These are phyloP conservation scores for Amphirosellinia nigrospora DNA, from an alignment of 495 filamentous ascomycete species.

Conservation along the genomic window DNA sequence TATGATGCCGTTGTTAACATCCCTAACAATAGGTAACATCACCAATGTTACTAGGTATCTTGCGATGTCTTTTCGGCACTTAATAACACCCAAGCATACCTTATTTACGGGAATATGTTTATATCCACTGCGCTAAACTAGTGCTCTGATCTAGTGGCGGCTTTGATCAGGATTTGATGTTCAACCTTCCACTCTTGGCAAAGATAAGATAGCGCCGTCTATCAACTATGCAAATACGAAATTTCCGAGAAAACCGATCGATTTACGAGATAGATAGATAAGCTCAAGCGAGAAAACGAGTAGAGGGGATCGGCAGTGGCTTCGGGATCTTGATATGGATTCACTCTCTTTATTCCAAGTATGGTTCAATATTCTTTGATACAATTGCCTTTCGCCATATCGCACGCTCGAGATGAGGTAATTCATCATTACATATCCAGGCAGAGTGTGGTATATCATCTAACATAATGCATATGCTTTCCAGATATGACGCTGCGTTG, in stretches of 20 bases:
- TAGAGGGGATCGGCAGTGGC: not conserved
- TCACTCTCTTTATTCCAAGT: not conserved
- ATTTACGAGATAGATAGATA: not conserved
- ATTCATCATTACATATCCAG: constrained; percentile 13
- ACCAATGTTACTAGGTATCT: not conserved
- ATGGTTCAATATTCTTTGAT: not conserved
- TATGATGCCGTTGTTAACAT: too few species aligned
- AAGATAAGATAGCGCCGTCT: not conserved
- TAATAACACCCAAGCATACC: not conserved
- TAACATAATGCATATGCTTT: constrained; percentile 25
- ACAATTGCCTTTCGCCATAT: not conserved
- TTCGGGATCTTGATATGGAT: not conserved
- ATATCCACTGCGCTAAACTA: not conserved
- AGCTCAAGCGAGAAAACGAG: not conserved
- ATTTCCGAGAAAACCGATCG: not conserved
- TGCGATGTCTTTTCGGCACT: not conserved
- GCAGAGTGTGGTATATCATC: constrained; percentile 23
- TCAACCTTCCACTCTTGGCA: not conserved
- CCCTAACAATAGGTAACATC: not conserved
- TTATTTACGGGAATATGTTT: not conserved
- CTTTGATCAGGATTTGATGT: too few species aligned
- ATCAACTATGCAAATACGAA: not conserved
- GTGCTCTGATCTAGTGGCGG: not conserved
- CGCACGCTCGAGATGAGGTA: not conserved
- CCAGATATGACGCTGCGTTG: constrained; percentile 8